A percentile compares a stretch with the other conserved stretches of the same genome.
phyloP scores from a whole-genome alignment of 2,329 filamentous ascomycete species.

The Podosphaera xanthii region DNA sequence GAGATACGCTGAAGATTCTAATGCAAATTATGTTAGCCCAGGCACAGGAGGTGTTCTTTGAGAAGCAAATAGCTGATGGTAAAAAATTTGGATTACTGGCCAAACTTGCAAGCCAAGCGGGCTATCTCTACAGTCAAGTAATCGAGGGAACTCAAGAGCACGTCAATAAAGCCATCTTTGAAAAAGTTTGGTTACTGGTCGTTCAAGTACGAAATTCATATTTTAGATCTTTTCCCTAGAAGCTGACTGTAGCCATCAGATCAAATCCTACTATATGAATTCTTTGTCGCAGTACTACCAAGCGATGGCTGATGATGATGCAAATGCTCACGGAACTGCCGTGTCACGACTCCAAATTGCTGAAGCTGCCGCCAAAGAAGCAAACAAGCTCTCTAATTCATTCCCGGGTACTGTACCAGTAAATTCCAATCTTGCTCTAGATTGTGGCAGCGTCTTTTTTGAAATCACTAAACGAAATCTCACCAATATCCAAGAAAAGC shows the following conservation, averaged over 20 bases:
- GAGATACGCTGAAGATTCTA: constrained; percentile 85
- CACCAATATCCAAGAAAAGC: constrained; percentile 57
- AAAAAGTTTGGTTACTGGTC: constrained; percentile 77
- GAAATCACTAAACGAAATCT: constrained; percentile 70
- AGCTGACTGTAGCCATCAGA: constrained; percentile 19
- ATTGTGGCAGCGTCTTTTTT: constrained; percentile 50
- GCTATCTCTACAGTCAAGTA: constrained; percentile 69
- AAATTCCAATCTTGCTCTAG: constrained; percentile 62
- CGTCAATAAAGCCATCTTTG: constrained; percentile 73
- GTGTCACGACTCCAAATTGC: constrained; percentile 66
- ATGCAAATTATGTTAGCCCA: constrained; percentile 88
- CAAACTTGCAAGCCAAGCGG: constrained; percentile 79
- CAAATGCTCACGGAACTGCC: constrained; percentile 64
- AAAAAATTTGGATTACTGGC: constrained; percentile 85
- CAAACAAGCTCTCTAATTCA: constrained; percentile 48
- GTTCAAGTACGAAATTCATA: constrained; percentile 36
- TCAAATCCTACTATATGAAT: constrained; percentile 61
- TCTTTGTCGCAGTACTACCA: constrained; percentile 89
- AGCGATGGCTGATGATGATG: constrained; percentile 73
- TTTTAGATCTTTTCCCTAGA: background rate
- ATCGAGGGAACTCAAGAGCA: constrained; percentile 83
- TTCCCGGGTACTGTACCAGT: constrained; percentile 64
- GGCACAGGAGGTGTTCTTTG: constrained; percentile 89
- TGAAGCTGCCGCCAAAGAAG: constrained; percentile 56
- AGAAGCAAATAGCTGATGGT: constrained; percentile 79